Percentiles rank a stretch among this genome's conserved stretches.
Evolutionary conservation across 2,329 filamentous ascomycete genomes (phyloP).

Genomic region (Mycosphaerella sp.): DNA sequence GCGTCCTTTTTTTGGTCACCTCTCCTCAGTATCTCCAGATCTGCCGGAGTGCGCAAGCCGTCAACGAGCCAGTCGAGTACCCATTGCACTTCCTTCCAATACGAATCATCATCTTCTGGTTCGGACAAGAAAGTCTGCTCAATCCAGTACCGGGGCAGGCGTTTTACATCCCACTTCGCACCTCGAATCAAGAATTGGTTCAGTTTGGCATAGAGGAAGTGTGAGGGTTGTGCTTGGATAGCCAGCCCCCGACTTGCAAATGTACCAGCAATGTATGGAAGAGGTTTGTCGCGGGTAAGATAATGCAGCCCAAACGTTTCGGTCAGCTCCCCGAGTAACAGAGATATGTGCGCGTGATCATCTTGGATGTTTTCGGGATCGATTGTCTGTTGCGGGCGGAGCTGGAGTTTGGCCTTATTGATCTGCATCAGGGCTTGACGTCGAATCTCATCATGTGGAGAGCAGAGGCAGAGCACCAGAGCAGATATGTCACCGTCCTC

Average conservation of each 20-base stretch:
- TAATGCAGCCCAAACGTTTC: constrained; percentile 57
- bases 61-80: constrained; percentile 64
- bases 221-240: constrained; percentile 68
- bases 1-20: constrained; percentile 61
- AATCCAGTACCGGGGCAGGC: constrained; percentile 54
- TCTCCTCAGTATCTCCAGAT: constrained; percentile 56
- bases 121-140: constrained; percentile 67
- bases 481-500: constrained; percentile 67
- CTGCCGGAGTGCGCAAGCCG: constrained; percentile 53
- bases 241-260: constrained; percentile 66
- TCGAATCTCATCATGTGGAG: constrained; percentile 66
- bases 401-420: constrained; percentile 52
- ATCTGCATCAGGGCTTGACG: constrained; percentile 68
- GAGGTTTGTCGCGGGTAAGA: constrained; percentile 37
- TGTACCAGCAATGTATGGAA: constrained; percentile 68
- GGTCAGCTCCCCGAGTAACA: constrained; percentile 70
- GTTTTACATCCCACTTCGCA: constrained; percentile 62
- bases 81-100: constrained; percentile 69
- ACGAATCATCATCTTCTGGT: constrained; percentile 65
- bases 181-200: constrained; percentile 75
- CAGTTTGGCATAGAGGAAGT: constrained; percentile 77
- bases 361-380: constrained; percentile 54
- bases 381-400: constrained; percentile 44
- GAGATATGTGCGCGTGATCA: constrained; percentile 70
- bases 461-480: constrained; percentile 69